Conservation (phyloP, 805 yeast genomes). For the Torulaspora gathmanii region DNA sequence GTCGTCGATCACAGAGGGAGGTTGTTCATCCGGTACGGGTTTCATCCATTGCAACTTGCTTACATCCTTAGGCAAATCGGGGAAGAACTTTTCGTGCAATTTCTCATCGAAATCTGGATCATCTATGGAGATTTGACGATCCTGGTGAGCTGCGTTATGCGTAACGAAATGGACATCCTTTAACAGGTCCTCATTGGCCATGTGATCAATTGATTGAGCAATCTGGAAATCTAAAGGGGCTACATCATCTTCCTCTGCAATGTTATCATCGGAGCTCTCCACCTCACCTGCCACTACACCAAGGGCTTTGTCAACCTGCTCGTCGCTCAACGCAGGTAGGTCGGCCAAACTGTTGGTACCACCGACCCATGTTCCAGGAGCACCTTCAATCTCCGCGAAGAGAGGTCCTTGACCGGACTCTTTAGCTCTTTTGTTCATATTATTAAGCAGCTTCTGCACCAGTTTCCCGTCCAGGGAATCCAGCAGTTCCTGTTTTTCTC, state of each 20-base stretch:
- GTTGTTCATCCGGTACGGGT: constrained; percentile 47
- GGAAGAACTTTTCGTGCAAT: constrained; percentile 79
- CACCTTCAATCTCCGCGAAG: constrained; percentile 36
- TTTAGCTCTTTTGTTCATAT: constrained; percentile 48
- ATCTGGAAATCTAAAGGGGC: constrained; percentile 49
- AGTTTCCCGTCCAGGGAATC: constrained; percentile 65
- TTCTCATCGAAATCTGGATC: constrained; percentile 78
- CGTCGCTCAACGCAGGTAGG: constrained; percentile 27
- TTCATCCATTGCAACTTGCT: constrained; percentile 90
- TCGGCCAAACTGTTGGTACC: constrained; percentile 24
- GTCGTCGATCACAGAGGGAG: constrained; percentile 37
- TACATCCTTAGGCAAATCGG: constrained; percentile 81
- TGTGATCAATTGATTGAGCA: constrained; percentile 42
- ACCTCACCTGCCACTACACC: constrained; percentile 12
- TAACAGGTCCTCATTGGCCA: constrained; percentile 41
- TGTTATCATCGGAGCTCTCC: not conserved
- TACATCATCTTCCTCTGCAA: constrained; percentile 45
- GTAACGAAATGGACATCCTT: constrained; percentile 61
- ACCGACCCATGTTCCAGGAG: constrained; percentile 38
- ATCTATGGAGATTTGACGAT: constrained; percentile 48
- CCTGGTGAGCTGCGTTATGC: constrained; percentile 39
- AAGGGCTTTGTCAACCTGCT: constrained; percentile 30
- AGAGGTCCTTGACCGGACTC: constrained; percentile 41
- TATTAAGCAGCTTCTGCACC: constrained; percentile 50
- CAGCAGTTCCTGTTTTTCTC: constrained; percentile 63